Evolutionary conservation across 2,329 filamentous ascomycete species (phyloP).

Genomic region (Monosporascus ibericus): DNA sequence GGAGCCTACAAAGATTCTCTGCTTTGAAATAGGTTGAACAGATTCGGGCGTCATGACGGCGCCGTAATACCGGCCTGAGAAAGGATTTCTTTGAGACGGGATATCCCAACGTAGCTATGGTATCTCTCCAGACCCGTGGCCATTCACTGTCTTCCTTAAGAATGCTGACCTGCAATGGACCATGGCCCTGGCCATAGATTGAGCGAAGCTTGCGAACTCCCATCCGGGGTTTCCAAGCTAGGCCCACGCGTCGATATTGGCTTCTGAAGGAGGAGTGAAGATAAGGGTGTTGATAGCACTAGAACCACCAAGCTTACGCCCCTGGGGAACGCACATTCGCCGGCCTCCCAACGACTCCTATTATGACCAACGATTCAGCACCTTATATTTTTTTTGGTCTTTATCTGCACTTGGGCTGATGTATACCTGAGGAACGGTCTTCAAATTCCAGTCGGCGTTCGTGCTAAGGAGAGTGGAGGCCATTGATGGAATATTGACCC

Average conservation of each 20-base stretch:
- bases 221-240: slow-evolving; percentile 19
- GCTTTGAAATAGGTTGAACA: background rate
- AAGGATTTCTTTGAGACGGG: background rate
- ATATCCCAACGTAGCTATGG: background rate
- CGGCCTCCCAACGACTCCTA: background rate
- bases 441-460: background rate
- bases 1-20: background rate
- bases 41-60: background rate
- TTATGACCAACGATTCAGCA: background rate
- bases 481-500: background rate
- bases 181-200: background rate
- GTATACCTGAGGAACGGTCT: slow-evolving; percentile 2
- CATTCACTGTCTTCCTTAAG: background rate
- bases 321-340: slow-evolving; percentile 8
- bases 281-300: slow-evolving; percentile 19
- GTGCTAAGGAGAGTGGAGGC: background rate
- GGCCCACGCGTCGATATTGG: slow-evolving; percentile 20
- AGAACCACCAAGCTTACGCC: slow-evolving; percentile 16
- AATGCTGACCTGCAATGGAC: background rate
- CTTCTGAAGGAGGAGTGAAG: slow-evolving; percentile 12
- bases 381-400: no score
- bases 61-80: background rate
- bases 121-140: background rate
- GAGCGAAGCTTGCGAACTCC: slow-evolving; percentile 9
- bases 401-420: background rate